A percentile compares a stretch with the other conserved stretches of the same genome.
These are phyloP conservation scores for Baorangia bicolor DNA, from an alignment of 768 basidiomycete species.

Conservation along the genomic window DNA sequence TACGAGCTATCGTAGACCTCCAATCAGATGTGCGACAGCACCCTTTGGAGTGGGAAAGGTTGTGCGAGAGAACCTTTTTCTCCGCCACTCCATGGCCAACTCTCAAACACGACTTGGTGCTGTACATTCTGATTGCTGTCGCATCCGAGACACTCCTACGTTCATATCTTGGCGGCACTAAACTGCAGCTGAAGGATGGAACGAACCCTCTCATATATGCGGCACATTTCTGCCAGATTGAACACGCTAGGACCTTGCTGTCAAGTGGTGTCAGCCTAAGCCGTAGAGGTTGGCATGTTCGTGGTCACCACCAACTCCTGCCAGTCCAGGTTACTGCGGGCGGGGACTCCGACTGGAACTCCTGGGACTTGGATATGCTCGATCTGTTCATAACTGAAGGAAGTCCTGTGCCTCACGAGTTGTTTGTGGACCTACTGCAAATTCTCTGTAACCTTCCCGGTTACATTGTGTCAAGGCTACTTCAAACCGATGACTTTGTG, in stretches of 20 bases:
- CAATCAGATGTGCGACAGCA: neutral
- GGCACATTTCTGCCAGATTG: neutral
- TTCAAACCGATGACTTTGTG: conserved; percentile 16
- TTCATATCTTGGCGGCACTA: neutral
- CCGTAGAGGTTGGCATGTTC: neutral
- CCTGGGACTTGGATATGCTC: neutral
- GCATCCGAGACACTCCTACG: neutral
- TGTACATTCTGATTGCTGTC: neutral
- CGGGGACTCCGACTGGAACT: too few relatives aligned
- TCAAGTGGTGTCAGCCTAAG: neutral
- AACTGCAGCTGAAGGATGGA: neutral
- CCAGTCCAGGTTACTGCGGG: neutral
- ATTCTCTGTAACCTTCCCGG: neutral
- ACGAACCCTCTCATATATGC: conserved; percentile 10
- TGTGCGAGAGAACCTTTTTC: neutral
- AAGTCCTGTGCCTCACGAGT: neutral
- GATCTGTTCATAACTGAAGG: neutral
- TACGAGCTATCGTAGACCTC: neutral
- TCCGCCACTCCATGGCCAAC: neutral
- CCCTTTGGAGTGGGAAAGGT: neutral
- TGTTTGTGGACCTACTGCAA: too few relatives aligned
- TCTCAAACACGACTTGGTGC: neutral
- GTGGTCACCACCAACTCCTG: neutral
- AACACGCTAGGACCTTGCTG: neutral
- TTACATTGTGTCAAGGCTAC: neutral